Conservation (phyloP, 352 stramenopile species). For the Phytopythium delawarense region DNA sequence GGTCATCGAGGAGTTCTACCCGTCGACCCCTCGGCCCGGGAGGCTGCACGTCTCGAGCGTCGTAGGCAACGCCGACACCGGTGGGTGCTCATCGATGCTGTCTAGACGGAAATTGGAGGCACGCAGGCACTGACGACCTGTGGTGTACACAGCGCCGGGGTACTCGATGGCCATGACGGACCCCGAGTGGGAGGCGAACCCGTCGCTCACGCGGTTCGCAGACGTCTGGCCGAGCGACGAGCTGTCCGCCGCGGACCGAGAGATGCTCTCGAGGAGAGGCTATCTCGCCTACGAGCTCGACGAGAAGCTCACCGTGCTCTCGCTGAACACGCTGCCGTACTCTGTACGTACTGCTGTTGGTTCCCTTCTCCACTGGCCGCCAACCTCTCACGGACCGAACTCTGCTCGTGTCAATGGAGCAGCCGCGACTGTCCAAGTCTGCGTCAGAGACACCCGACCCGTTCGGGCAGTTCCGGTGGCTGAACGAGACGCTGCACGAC, state of each 20-base stretch:
- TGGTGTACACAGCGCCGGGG: constrained; percentile 36
- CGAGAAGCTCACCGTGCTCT: constrained; percentile 60
- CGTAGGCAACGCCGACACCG: constrained; percentile 6
- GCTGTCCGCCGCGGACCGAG: constrained; percentile 46
- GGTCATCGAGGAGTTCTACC: constrained; percentile 6
- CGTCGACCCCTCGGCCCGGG: neutral
- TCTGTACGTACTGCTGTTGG: constrained; percentile 33
- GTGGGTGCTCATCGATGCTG: constrained; percentile 2
- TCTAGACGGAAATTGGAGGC: neutral
- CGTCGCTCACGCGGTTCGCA: constrained; percentile 51
- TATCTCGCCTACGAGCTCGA: constrained; percentile 66
- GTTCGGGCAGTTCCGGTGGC: constrained; percentile 88
- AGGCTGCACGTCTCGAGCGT: constrained; percentile 8
- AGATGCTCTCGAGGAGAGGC: constrained; percentile 47
- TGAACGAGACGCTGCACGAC: constrained; percentile 65
- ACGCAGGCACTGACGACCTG: neutral
- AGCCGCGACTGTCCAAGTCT: constrained; percentile 7
- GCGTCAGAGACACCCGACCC: constrained; percentile 57
- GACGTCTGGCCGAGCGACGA: constrained; percentile 38
- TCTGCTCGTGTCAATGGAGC: neutral
- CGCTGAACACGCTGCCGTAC: constrained; percentile 80
- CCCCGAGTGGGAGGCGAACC: constrained; percentile 42
- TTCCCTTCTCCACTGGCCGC: neutral
- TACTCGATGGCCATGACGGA: constrained; percentile 80
- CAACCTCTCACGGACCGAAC: neutral